Percentiles rank a stretch among this genome's conserved stretches.
phyloP scores from a whole-genome alignment of 768 basidiomycete species.

The Boletus edulis region DNA sequence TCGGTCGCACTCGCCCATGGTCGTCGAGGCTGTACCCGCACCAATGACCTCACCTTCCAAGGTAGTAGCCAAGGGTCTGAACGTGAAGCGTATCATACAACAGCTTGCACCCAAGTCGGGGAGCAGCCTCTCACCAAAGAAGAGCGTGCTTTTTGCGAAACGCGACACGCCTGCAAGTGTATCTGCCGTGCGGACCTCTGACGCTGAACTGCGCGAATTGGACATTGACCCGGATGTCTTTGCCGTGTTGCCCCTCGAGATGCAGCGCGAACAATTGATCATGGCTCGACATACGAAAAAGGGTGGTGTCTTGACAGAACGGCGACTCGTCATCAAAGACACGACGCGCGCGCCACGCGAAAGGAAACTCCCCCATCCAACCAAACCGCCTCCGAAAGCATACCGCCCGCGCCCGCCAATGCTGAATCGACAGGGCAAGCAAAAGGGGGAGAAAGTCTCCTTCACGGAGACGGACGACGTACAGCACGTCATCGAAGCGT shows the following conservation, averaged over 20 bases:
- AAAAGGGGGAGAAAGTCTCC: constrained; percentile 51
- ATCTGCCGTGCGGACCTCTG: constrained; percentile 44
- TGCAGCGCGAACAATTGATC: constrained; percentile 77
- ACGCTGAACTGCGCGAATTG: constrained; percentile 58
- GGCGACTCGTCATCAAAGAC: constrained; percentile 50
- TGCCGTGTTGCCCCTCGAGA: constrained; percentile 52
- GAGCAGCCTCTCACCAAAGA: constrained; percentile 37
- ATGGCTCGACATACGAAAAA: constrained; percentile 50
- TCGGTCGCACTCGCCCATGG: constrained; percentile 51
- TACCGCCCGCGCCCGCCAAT: constrained; percentile 46
- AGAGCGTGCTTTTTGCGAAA: constrained; percentile 38
- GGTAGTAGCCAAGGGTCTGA: constrained; percentile 34
- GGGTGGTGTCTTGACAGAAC: constrained; percentile 37
- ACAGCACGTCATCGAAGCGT: constrained; percentile 65
- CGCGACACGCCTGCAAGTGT: constrained; percentile 25
- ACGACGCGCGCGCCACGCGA: constrained; percentile 27
- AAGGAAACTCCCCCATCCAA: constrained; percentile 33
- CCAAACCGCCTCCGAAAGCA: constrained; percentile 57
- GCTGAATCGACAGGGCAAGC: constrained; percentile 54
- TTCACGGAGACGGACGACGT: constrained; percentile 72
- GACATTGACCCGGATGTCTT: constrained; percentile 78
- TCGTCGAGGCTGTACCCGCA: constrained; percentile 14
- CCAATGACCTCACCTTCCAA: constrained; percentile 10
- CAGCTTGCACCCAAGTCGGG: constrained; percentile 60
- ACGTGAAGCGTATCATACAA: constrained; percentile 57